Evolutionary conservation across 2,329 filamentous ascomycete species (phyloP).

Genomic region (Fusarium anguioides): DNA sequence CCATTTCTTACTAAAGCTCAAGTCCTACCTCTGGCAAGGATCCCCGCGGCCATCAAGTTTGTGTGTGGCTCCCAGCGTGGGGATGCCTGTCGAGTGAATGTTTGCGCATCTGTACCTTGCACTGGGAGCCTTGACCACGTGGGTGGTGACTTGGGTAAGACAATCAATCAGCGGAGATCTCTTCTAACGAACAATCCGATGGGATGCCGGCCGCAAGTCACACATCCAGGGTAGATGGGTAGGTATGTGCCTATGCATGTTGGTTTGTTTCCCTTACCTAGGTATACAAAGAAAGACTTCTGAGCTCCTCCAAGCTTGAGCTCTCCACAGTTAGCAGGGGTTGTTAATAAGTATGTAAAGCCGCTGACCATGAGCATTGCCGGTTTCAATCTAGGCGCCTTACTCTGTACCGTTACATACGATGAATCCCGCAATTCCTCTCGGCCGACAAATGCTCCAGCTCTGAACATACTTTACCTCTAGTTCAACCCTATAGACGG

Average conservation of each 20-base stretch:
- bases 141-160: constrained; percentile 8
- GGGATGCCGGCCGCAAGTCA: constrained; percentile 3
- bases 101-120: constrained; percentile 21
- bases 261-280: neutral
- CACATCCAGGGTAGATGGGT: neutral
- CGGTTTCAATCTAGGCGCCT: constrained; percentile 7
- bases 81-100: constrained; percentile 17
- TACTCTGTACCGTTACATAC: neutral
- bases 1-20: neutral
- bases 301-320: constrained; percentile 16
- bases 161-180: neutral
- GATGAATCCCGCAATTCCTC: constrained; percentile 26
- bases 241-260: neutral
- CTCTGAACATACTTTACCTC: neutral
- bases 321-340: constrained; percentile 39
- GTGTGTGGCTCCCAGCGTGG: constrained; percentile 33
- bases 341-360: constrained; percentile 4
- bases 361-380: constrained; percentile 13
- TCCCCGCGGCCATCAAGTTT: constrained; percentile 17
- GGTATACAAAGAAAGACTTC: neutral
- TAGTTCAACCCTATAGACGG: constrained; percentile 4
- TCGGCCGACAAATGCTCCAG: constrained; percentile 36
- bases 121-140: constrained; percentile 25
- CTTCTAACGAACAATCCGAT: neutral
- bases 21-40: constrained; percentile 14